phyloP scores from a whole-genome alignment of 1,284 basidiomycete genomes.

The Chondrostereum purpureum region DNA sequence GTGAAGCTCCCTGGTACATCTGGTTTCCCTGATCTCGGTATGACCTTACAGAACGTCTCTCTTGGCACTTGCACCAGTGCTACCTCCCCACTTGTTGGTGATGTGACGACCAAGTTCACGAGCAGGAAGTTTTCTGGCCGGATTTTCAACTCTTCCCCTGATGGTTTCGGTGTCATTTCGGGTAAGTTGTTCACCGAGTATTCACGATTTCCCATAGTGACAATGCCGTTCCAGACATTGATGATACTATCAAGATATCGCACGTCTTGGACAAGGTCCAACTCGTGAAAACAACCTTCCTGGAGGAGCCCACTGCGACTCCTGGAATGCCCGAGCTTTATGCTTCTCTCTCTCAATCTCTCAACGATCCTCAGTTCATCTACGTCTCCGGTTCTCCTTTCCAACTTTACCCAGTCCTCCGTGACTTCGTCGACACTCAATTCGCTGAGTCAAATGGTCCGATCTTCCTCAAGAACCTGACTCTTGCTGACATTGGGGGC shows the following conservation, averaged over 20 bases:
- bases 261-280: slow-evolving; percentile 28
- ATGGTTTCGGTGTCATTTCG: slow-evolving; percentile 35
- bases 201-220: no score
- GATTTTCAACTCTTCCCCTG: slow-evolving; percentile 27
- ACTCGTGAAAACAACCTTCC: slow-evolving; percentile 28
- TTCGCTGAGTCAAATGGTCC: slow-evolving; percentile 31
- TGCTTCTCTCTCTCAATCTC: slow-evolving; percentile 25
- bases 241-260: slow-evolving; percentile 36
- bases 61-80: slow-evolving; percentile 23
- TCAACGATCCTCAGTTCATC: slow-evolving; percentile 31
- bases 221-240: no score
- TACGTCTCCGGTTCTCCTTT: slow-evolving; percentile 36
- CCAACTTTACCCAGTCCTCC: slow-evolving; percentile 36
- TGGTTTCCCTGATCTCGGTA: slow-evolving; percentile 23
- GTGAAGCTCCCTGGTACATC: slow-evolving; percentile 21
- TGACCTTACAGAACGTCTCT: slow-evolving; percentile 24
- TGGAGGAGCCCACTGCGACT: slow-evolving; percentile 31
- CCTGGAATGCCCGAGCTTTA: slow-evolving; percentile 37
- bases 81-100: slow-evolving; percentile 17
- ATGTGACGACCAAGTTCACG: slow-evolving; percentile 14
- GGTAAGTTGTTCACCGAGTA: slow-evolving; percentile 23
- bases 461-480: slow-evolving; percentile 31
- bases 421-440: slow-evolving; percentile 27
- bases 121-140: slow-evolving; percentile 20
- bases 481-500: slow-evolving; percentile 24